These are phyloP conservation scores for Aleurites moluccanus DNA, from an alignment of 441 rosid species.

Conservation along the genomic window DNA sequence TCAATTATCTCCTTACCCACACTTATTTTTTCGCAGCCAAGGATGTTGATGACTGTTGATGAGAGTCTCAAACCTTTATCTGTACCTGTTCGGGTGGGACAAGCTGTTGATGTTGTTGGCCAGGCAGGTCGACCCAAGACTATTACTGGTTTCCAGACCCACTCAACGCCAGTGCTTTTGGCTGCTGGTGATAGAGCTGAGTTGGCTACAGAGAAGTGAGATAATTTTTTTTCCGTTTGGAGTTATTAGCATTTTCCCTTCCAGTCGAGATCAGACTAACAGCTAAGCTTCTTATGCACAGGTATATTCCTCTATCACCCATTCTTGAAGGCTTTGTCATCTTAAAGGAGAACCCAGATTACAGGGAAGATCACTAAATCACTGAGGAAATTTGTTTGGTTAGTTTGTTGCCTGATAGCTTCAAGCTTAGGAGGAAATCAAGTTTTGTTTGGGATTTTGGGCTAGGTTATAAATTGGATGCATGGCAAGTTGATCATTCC, in stretches of 20 bases:
- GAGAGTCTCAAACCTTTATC: constrained; percentile 76
- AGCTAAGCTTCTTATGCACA: constrained; percentile 28
- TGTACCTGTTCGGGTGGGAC: constrained; percentile 88
- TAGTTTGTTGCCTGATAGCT: background rate
- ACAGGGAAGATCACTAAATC: constrained; percentile 45
- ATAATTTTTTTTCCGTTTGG: background rate
- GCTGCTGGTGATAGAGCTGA: constrained; percentile 97
- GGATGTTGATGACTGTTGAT: constrained; percentile 90
- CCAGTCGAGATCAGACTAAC: constrained; percentile 14
- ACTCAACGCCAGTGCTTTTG: constrained; percentile 90
- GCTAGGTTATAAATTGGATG: background rate
- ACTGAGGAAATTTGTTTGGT: background rate
- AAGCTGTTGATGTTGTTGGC: constrained; percentile 94
- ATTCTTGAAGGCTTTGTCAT: constrained; percentile 91
- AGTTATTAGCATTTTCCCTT: background rate
- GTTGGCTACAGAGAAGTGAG: constrained; percentile 91
- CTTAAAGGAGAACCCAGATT: constrained; percentile 78
- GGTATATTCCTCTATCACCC: constrained; percentile 89
- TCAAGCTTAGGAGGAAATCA: background rate
- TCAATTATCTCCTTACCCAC: background rate
- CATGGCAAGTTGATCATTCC: background rate
- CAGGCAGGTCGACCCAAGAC: constrained; percentile 96
- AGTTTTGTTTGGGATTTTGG: background rate
- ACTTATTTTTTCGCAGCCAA: constrained; percentile 51
- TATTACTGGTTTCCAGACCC: constrained; percentile 92